Conservation (phyloP, 805 yeast species). For the Wickerhamomyces xylosicus region DNA sequence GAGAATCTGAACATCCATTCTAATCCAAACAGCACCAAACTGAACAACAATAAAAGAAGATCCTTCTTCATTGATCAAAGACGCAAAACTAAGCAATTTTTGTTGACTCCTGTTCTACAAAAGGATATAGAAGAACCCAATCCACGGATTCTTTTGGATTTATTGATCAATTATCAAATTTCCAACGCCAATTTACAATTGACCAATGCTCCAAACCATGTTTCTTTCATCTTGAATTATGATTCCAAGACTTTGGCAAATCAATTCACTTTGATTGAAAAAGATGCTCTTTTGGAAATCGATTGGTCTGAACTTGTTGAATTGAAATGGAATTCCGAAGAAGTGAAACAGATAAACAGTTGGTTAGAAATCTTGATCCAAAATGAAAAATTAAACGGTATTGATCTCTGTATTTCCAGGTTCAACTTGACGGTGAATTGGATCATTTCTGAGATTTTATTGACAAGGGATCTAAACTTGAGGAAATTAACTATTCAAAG, state of each 20-base stretch:
- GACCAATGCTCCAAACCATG: slow-evolving; percentile 41
- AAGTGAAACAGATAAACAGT: slow-evolving; percentile 58
- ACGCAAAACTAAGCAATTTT: slow-evolving; percentile 26
- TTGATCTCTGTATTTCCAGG: slow-evolving; percentile 72
- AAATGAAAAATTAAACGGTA: slow-evolving; percentile 52
- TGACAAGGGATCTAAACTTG: slow-evolving; percentile 51
- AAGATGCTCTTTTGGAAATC: slow-evolving; percentile 71
- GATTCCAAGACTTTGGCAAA: slow-evolving; percentile 58
- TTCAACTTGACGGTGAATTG: slow-evolving; percentile 86
- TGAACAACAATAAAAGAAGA: slow-evolving; percentile 13
- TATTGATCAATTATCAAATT: slow-evolving; percentile 20
- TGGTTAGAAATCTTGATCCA: slow-evolving; percentile 74
- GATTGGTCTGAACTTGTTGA: slow-evolving; percentile 90
- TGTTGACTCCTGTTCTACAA: slow-evolving; percentile 23
- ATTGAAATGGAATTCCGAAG: slow-evolving; percentile 54
- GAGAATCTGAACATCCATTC: slow-evolving; percentile 11
- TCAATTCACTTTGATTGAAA: slow-evolving; percentile 81
- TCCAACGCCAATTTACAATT: slow-evolving; percentile 14
- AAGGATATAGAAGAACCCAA: slow-evolving; percentile 16
- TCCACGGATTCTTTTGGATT: slow-evolving; percentile 28
- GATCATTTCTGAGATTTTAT: slow-evolving; percentile 79
- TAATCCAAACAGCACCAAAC: slow-evolving; percentile 7
- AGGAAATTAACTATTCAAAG: slow-evolving; percentile 68
- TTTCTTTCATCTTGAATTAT: slow-evolving; percentile 73
- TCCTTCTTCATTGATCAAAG: slow-evolving; percentile 27